Evolutionary conservation across 1,284 basidiomycete species (phyloP).

Genomic region (Ustilago lituana): DNA sequence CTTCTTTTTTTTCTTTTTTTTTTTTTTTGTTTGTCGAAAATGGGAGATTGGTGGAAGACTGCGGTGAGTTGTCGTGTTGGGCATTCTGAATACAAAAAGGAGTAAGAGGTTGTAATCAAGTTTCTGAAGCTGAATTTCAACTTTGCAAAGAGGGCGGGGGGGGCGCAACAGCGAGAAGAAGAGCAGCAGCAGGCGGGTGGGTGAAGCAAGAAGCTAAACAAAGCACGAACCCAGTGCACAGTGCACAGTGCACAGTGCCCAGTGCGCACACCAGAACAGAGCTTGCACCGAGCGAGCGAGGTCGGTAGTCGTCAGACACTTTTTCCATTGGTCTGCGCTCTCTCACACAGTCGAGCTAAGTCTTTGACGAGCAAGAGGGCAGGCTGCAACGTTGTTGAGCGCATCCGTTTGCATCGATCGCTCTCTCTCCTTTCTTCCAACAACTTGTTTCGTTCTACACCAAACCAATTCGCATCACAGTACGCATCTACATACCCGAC

Average conservation of each 20-base stretch:
- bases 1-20: too few relatives aligned
- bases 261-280: too few relatives aligned
- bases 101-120: neutral
- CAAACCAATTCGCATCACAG: constrained; percentile 6
- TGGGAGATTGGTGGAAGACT: constrained; percentile 2
- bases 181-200: constrained; percentile 2
- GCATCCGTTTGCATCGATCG: constrained; percentile 1
- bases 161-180: too few relatives aligned
- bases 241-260: too few relatives aligned
- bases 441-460: constrained; percentile 14
- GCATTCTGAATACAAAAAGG: constrained; percentile 7
- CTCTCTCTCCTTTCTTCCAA: constrained; percentile 12
- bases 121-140: too few relatives aligned
- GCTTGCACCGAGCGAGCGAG: too few relatives aligned
- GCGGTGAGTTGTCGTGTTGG: constrained; percentile 12
- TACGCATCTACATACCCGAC: constrained; percentile 16
- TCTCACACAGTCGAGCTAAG: too few relatives aligned
- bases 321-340: too few relatives aligned
- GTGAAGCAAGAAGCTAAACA: constrained; percentile 2
- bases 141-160: neutral
- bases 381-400: constrained; percentile 6
- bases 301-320: too few relatives aligned
- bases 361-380: too few relatives aligned
- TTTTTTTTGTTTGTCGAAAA: too few relatives aligned
- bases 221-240: too few relatives aligned